Conservation (phyloP, 352 stramenopile species). For the Peronospora tabacina region DNA sequence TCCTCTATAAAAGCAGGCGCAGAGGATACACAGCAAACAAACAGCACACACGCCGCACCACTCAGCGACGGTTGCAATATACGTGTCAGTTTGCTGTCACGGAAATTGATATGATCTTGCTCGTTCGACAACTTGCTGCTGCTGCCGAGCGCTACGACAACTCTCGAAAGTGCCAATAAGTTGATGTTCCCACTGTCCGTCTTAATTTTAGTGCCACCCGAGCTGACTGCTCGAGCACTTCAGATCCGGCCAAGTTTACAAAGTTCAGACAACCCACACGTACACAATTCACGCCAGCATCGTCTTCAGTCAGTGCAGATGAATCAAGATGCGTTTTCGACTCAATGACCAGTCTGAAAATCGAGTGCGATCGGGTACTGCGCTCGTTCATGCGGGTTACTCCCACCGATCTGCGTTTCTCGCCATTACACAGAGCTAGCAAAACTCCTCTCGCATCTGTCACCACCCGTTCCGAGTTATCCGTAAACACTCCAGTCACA, state of each 20-base stretch:
- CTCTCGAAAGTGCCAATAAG: constrained; percentile 76
- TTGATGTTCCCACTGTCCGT: constrained; percentile 53
- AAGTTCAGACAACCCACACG: constrained; percentile 73
- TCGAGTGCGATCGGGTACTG: constrained; percentile 50
- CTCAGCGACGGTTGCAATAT: constrained; percentile 86
- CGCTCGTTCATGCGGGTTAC: constrained; percentile 52
- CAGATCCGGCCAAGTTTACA: constrained; percentile 89
- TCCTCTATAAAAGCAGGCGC: constrained; percentile 72
- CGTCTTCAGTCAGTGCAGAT: constrained; percentile 5
- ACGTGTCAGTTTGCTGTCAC: constrained; percentile 90
- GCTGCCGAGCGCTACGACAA: constrained; percentile 85
- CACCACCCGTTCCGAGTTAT: constrained; percentile 38
- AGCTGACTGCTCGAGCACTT: constrained; percentile 84
- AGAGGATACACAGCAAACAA: constrained; percentile 83
- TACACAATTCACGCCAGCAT: constrained; percentile 17
- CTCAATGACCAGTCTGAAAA: constrained; percentile 38
- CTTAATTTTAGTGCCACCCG: constrained; percentile 45
- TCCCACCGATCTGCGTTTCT: constrained; percentile 34
- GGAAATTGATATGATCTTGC: constrained; percentile 84
- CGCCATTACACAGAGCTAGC: constrained; percentile 33
- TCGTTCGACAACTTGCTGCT: constrained; percentile 51
- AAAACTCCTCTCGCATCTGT: constrained; percentile 34
- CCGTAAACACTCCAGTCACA: constrained; percentile 42
- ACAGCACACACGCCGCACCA: constrained; percentile 69
- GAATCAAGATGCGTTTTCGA: constrained; percentile 27